These are phyloP conservation scores for Apophysomyces trapeziformis DNA, from an alignment of 371 early-diverging fungal species.

Conservation along the genomic window DNA sequence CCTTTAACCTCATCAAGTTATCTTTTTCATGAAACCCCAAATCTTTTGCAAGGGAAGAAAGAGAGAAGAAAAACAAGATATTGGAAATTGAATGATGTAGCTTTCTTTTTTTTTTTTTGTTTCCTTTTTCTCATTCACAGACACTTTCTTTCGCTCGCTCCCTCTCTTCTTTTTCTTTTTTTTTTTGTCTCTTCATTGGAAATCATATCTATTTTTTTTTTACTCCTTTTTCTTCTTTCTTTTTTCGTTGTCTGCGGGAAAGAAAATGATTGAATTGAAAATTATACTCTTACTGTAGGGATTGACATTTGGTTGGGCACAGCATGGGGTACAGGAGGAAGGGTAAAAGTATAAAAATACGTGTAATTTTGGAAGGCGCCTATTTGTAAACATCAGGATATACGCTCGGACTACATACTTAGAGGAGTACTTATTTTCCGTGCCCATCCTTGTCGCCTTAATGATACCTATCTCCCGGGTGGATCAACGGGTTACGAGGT, in stretches of 20 bases:
- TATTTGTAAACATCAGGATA: too few species aligned
- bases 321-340: too few species aligned
- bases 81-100: neutral
- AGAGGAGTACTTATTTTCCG: too few species aligned
- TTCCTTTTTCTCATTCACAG: neutral
- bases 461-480: too few species aligned
- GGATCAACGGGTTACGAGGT: too few species aligned
- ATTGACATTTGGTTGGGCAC: too few species aligned
- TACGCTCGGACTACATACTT: too few species aligned
- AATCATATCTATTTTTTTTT: constrained; percentile 4
- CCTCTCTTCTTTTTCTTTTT: neutral
- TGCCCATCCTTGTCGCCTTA: too few species aligned
- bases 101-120: neutral
- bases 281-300: neutral
- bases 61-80: neutral
- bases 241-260: neutral
- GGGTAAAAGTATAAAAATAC: neutral
- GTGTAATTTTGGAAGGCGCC: neutral
- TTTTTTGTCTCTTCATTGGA: neutral
- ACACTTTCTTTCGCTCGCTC: neutral
- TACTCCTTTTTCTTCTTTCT: neutral
- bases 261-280: neutral
- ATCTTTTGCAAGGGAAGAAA: constrained; percentile 8
- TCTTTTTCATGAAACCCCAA: constrained; percentile 2
- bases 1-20: neutral